Conservation (phyloP, 2,329 filamentous ascomycete species). For the Chaetomiaceae sp. region DNA sequence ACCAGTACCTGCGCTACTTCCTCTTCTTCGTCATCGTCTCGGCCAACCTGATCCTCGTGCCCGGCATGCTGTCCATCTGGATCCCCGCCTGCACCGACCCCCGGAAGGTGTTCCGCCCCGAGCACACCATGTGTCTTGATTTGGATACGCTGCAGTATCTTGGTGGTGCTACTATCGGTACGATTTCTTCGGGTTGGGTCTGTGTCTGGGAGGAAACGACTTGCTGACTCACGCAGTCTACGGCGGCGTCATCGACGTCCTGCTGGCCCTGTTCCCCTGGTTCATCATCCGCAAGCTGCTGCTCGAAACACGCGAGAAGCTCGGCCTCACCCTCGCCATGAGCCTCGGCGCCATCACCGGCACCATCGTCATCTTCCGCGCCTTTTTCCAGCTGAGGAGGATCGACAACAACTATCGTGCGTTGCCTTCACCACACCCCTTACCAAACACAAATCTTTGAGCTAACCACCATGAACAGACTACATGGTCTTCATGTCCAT, state of each 20-base stretch:
- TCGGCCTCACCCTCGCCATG: conserved; percentile 39
- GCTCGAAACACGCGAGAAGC: conserved; percentile 41
- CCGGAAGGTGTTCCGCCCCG: conserved; percentile 2
- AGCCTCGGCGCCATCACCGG: conserved; percentile 34
- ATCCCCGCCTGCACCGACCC: conserved; percentile 15
- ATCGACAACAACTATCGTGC: conserved; percentile 15
- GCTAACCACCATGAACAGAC: conserved; percentile 4
- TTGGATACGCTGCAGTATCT: background rate
- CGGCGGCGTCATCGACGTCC: conserved; percentile 32
- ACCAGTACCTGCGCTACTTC: conserved; percentile 20
- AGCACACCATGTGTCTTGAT: background rate
- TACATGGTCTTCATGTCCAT: conserved; percentile 22
- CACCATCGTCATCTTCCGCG: conserved; percentile 12
- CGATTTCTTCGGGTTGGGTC: background rate
- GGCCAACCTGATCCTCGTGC: conserved; percentile 24
- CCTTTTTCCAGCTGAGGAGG: conserved; percentile 9
- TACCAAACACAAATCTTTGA: background rate
- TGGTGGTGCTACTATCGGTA: conserved; percentile 9
- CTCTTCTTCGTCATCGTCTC: conserved; percentile 24
- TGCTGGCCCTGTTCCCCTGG: conserved; percentile 39
- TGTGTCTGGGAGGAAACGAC: background rate
- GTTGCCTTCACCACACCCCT: background rate
- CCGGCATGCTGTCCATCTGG: conserved; percentile 23
- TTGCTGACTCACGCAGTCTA: conserved; percentile 12
- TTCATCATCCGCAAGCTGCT: conserved; percentile 41